Base-by-base conservation (phyloP, 257 asterid genomes). In the Rhazya stricta region DNA sequence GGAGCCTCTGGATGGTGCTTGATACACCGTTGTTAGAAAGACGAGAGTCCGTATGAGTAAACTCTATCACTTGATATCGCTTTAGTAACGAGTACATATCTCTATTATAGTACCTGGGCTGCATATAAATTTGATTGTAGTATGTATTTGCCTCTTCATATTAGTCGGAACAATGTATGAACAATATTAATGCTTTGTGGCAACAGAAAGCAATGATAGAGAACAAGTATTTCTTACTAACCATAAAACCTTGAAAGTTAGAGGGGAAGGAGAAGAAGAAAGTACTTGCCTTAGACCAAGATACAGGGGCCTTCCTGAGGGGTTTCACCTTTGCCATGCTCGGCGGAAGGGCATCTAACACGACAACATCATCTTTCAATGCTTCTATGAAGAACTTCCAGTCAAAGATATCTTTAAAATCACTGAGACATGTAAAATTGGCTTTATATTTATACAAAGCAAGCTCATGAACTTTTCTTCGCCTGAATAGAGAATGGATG, bases 221-320 rank as follows among this genome's bases (percentile, higher is more conserved):
- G n/a, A n/a, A n/a, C n/a, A n/a, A n/a, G n/a, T n/a, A n/a, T n/a
- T n/a, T n/a, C n/a, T n/a, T n/a, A n/a, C n/a, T n/a, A n/a, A n/a
- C n/a, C n/a, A n/a, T 8, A 43, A 43, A 43, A 43, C 12, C 1
- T 39, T 6, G 43, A 39, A 39, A 4, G 46, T 12, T 13, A 70
- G 61, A 2, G 1, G 5, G 37, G 3, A 19, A 25, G 45, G 7
- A 1, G 9, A 3, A 29, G 5, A 23, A 78, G 7, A 30, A 68
- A 61, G n/a, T 30, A 42, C 81, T 39, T 85, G 82, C 88, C 86
- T 82, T 85, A 39, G 88, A 85, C 88, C 88, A 85, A 43, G 88
- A 82, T 68, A 63, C 70, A 0, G 82, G 88, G 19, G 81, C 82
- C 69, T 78, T 82, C 30, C 32, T 6, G 27, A 73, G 30, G 5